Percentiles rank a stretch among this genome's conserved stretches.
These are phyloP conservation scores for Aspergillus latus DNA, from an alignment of 2,329 filamentous ascomycete species.

Conservation along the genomic window DNA sequence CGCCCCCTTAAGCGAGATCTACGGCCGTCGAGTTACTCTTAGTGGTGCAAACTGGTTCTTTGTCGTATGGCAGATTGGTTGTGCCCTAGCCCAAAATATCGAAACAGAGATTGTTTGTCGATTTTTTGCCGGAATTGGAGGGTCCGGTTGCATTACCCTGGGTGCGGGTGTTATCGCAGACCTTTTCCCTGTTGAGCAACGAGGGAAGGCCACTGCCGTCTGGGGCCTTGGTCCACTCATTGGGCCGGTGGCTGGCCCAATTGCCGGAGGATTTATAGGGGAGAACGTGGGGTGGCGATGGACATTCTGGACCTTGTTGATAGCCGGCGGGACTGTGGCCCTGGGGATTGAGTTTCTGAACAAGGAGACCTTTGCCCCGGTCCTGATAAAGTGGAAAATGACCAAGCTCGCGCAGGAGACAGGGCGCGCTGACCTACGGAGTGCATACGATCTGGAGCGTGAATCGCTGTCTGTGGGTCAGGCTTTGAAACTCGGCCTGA, in stretches of 20 bases:
- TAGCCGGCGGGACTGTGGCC: slow-evolving; percentile 56
- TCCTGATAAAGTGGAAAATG: neutral
- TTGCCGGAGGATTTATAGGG: slow-evolving; percentile 65
- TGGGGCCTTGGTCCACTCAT: neutral
- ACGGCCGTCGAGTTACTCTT: neutral
- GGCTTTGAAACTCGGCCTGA: neutral
- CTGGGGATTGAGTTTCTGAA: neutral
- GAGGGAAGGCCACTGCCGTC: slow-evolving; percentile 8
- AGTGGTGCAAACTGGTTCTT: neutral
- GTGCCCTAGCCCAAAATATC: neutral
- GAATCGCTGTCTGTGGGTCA: neutral
- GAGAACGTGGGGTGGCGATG: slow-evolving; percentile 65
- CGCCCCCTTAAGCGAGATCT: slow-evolving; percentile 8
- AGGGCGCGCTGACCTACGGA: neutral
- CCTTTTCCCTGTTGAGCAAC: slow-evolving; percentile 11
- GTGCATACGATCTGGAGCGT: neutral
- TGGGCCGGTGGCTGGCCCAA: slow-evolving; percentile 47
- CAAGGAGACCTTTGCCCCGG: neutral
- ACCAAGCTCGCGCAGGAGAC: neutral
- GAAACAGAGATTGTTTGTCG: slow-evolving; percentile 13
- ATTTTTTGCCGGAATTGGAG: slow-evolving; percentile 17
- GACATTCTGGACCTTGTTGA: slow-evolving; percentile 62
- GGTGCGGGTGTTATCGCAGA: slow-evolving; percentile 18
- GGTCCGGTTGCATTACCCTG: slow-evolving; percentile 11
- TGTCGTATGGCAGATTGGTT: neutral